A percentile compares a stretch with the other conserved stretches of the same genome.
phyloP scores from a whole-genome alignment of 139 green algal species.

The Chlorella sp. region DNA sequence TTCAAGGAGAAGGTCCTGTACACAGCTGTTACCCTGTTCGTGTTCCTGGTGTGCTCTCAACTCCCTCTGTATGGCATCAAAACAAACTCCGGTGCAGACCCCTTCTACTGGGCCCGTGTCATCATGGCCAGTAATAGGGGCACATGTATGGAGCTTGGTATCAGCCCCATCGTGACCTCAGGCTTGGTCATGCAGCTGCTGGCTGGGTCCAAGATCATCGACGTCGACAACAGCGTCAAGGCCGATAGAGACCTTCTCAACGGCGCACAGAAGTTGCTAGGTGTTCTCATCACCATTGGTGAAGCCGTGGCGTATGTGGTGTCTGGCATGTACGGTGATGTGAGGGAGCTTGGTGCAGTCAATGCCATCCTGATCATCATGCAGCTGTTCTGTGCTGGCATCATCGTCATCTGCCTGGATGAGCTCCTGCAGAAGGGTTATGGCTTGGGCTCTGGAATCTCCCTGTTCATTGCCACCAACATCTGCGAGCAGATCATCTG shows the following conservation, averaged over 20 bases:
- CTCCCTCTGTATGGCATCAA: slow-evolving; percentile 98
- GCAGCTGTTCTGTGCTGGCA: slow-evolving; percentile 95
- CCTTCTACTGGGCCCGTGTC: slow-evolving; percentile 98
- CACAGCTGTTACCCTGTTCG: slow-evolving; percentile 89
- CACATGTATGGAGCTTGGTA: slow-evolving; percentile 98
- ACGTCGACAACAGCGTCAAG: slow-evolving; percentile 97
- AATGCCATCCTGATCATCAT: slow-evolving; percentile 96
- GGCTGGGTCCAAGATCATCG: slow-evolving; percentile 95
- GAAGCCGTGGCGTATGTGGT: slow-evolving; percentile 99
- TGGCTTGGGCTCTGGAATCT: slow-evolving; percentile 97
- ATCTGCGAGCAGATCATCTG: slow-evolving; percentile 99
- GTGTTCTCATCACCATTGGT: slow-evolving; percentile 96
- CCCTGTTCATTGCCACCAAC: slow-evolving; percentile 99
- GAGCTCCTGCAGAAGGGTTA: slow-evolving; percentile 98
- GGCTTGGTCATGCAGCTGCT: slow-evolving; percentile 97
- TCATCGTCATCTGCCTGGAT: slow-evolving; percentile 99
- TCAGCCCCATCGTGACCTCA: slow-evolving; percentile 94
- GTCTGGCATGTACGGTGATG: slow-evolving; percentile 98
- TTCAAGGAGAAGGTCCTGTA: slow-evolving; percentile 90
- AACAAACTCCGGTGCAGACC: slow-evolving; percentile 76
- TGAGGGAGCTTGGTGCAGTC: slow-evolving; percentile 81
- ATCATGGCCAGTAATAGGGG: slow-evolving; percentile 97
- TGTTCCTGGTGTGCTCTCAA: slow-evolving; percentile 98
- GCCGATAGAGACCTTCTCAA: slow-evolving; percentile 91
- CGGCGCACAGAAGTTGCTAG: slow-evolving; percentile 93